Conservation (phyloP, 257 asterid genomes). For the Phtheirospermum japonicum region DNA sequence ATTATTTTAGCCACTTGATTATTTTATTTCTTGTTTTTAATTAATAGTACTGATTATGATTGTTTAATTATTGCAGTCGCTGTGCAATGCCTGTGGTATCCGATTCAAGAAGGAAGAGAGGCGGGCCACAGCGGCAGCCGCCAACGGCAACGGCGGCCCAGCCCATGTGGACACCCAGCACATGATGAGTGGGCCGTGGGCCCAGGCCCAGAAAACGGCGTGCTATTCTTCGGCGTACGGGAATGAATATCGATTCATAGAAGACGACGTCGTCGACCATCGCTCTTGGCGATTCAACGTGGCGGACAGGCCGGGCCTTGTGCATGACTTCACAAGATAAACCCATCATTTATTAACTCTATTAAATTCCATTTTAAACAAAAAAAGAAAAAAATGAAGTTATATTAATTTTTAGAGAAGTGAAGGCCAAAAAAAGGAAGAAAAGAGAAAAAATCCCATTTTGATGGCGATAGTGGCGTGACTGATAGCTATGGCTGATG, state of each 20-base stretch:
- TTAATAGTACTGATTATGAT: background rate
- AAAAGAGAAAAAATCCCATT: background rate
- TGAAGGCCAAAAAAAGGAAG: background rate
- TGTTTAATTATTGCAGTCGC: slow-evolving; percentile 52
- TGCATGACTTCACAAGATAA: slow-evolving; percentile 73
- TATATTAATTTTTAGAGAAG: background rate
- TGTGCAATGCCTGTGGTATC: slow-evolving; percentile 97
- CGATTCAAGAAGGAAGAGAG: slow-evolving; percentile 96
- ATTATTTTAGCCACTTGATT: background rate
- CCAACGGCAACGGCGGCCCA: slow-evolving; percentile 31
- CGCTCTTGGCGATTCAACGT: slow-evolving; percentile 39
- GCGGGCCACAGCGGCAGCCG: slow-evolving; percentile 83
- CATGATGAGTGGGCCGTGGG: slow-evolving; percentile 55
- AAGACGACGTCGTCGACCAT: slow-evolving; percentile 1
- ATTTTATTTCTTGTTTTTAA: background rate
- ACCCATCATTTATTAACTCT: background rate
- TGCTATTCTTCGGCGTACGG: slow-evolving; percentile 41
- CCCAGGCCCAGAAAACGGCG: slow-evolving; percentile 39
- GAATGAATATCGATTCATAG: slow-evolving; percentile 56
- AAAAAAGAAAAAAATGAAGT: background rate
- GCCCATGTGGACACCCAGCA: slow-evolving; percentile 36
- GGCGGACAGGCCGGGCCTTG: slow-evolving; percentile 60
- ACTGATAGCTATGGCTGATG: slow-evolving; percentile 34
- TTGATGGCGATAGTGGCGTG: slow-evolving; percentile 32
- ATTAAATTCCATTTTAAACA: background rate